Percentiles rank a stretch among this genome's conserved stretches.
Evolutionary conservation across 1,139 yeast genomes (phyloP).

Genomic region (Geotrichum phurueaensis): DNA sequence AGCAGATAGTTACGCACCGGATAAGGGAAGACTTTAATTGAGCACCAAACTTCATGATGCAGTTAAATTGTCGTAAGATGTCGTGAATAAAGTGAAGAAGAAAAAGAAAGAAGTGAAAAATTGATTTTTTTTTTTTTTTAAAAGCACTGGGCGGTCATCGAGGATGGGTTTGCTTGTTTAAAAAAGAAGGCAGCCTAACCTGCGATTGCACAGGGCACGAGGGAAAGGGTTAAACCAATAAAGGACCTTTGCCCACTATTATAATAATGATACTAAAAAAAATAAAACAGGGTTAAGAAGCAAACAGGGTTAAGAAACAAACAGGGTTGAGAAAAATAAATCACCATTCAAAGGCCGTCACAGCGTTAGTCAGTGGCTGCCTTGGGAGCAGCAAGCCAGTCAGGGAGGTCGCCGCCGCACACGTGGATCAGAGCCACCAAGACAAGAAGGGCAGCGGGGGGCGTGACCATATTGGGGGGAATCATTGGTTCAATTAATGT

Average conservation of each 20-base stretch:
- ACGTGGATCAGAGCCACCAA: background rate
- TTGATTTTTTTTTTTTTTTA: background rate
- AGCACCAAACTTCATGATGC: constrained; percentile 40
- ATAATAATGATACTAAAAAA: background rate
- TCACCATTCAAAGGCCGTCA: too few relatives aligned
- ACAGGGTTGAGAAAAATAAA: background rate
- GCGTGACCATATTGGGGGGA: background rate
- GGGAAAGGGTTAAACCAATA: background rate
- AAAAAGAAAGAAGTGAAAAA: background rate
- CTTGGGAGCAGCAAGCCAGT: background rate
- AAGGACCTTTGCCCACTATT: background rate
- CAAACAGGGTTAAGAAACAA: background rate
- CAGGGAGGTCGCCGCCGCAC: background rate
- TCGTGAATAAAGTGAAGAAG: background rate
- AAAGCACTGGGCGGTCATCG: background rate
- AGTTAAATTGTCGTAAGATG: background rate
- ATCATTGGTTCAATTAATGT: background rate
- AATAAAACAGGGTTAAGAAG: background rate
- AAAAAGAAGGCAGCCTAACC: background rate
- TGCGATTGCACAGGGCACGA: background rate
- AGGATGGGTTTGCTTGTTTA: background rate
- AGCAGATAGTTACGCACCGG: constrained; percentile 1
- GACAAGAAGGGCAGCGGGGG: background rate
- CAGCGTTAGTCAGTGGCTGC: background rate
- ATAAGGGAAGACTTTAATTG: constrained; percentile 40